Base-by-base conservation (phyloP, 106 monocot genomes). In the Cymbidium sinense region DNA sequence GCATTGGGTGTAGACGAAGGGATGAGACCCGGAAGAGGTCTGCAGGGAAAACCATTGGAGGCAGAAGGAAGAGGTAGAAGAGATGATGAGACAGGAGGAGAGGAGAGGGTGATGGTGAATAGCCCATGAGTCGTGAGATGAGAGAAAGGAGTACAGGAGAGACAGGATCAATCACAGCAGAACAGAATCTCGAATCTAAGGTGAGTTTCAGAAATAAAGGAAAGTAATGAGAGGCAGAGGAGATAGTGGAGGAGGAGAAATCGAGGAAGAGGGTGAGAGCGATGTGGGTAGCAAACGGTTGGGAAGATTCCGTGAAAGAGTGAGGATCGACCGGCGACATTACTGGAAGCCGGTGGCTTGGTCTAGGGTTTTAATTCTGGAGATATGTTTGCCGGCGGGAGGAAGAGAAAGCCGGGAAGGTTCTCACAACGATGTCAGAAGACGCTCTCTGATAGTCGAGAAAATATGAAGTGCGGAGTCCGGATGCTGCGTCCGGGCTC, bases 1-100 rank as follows among this genome's bases (percentile, higher is more conserved):
- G 76, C 96, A 96, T 83, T 96, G 96, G 23, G 96, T 93, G 88
- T 82, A 98, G 47, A 92, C 93, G 76, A 94, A 98, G 15, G 93
- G 96, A 43, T 83, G 83, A 31, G 67, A 1, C 1, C 81, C 69
- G 29, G 88, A 86, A 36, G 82, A 80, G 50, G 93, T 91, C 83
- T 93, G 96, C 13, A 93, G 96, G 71, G 89, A 70, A 54, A 96
- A 93, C 89, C 93, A 96, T 23, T 96, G 96, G 69, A 96, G 88
- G 96, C 96, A 31, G 91, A 85, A 50, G 96, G 85, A 82, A 76
- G 89, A 84, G 75, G 93, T 89, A 61, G 88, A 88, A 88, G 89
- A 96, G 76, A 78, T 8, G 69, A 96, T 19, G 20, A 88, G 75
- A 78, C 89, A 27, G 54, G 91, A 81, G 78, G 87, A 75, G 36